Evolutionary conservation across 306 rosid species (phyloP).

Genomic region (Acacia confusa): DNA sequence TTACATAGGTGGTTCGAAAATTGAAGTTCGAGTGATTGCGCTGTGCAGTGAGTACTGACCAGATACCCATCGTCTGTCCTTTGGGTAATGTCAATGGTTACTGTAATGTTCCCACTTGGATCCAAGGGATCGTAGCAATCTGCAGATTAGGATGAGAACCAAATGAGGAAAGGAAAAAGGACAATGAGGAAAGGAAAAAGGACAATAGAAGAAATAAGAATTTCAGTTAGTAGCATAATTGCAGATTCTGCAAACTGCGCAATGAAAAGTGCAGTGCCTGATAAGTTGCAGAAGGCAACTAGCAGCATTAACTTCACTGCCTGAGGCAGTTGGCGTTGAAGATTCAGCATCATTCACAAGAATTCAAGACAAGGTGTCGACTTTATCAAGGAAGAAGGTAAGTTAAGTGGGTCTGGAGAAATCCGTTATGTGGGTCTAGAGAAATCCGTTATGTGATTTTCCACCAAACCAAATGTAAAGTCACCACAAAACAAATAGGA

Average conservation of each 20-base stretch:
- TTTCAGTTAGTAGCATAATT: neutral
- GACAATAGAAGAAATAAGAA: neutral
- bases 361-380: constrained; percentile 1
- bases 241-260: constrained; percentile 24
- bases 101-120: constrained; percentile 68
- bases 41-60: constrained; percentile 44
- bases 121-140: constrained; percentile 88
- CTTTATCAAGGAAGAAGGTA: constrained; percentile 17
- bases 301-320: constrained; percentile 38
- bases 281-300: constrained; percentile 43
- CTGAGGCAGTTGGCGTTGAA: constrained; percentile 31
- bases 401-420: constrained; percentile 25
- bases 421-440: constrained; percentile 12
- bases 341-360: constrained; percentile 39
- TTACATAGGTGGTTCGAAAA: constrained; percentile 3
- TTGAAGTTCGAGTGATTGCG: constrained; percentile 14
- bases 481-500: too few species aligned
- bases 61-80: constrained; percentile 60
- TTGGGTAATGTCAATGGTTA: constrained; percentile 61
- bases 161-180: neutral
- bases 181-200: too few species aligned
- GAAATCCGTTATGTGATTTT: too few species aligned
- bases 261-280: constrained; percentile 50
- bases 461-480: too few species aligned
- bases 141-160: constrained; percentile 41